Evolutionary conservation across 768 basidiomycete genomes (phyloP).

Genomic region (Mycena pura): DNA sequence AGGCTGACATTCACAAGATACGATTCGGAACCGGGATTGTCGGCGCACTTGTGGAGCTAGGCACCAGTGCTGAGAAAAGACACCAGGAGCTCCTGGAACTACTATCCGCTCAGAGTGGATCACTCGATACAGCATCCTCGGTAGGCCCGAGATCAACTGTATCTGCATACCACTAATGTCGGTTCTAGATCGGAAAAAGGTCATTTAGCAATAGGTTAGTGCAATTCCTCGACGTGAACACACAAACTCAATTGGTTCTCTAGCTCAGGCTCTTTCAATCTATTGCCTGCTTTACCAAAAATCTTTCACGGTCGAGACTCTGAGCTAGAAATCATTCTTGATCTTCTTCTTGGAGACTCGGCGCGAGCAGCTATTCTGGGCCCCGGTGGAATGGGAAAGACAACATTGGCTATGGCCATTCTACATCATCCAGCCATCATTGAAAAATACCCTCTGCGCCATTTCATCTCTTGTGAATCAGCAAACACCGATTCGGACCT

Average conservation of each 20-base stretch:
- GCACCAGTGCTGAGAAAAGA: neutral
- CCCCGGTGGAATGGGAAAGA: constrained; percentile 18
- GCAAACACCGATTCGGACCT: neutral
- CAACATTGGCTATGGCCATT: neutral
- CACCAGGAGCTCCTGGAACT: constrained; percentile 17
- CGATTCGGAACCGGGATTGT: neutral
- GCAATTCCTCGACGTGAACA: neutral
- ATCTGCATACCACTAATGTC: neutral
- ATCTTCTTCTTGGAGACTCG: neutral
- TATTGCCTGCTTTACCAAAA: neutral
- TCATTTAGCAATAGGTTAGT: neutral
- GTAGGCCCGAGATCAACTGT: neutral
- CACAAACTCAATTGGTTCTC: neutral
- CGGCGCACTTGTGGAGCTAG: neutral
- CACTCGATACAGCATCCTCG: neutral
- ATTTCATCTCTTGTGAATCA: constrained; percentile 18
- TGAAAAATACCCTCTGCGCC: neutral
- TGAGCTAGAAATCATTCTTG: neutral
- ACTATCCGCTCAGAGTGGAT: neutral
- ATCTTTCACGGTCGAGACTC: constrained; percentile 3
- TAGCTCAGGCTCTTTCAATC: constrained; percentile 2
- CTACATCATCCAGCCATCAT: neutral
- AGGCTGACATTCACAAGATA: neutral
- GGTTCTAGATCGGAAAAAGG: neutral
- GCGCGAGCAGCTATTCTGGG: constrained; percentile 6